These are phyloP conservation scores for Juglanconis juglandina DNA, from an alignment of 2,329 filamentous ascomycete species.

Conservation along the genomic window DNA sequence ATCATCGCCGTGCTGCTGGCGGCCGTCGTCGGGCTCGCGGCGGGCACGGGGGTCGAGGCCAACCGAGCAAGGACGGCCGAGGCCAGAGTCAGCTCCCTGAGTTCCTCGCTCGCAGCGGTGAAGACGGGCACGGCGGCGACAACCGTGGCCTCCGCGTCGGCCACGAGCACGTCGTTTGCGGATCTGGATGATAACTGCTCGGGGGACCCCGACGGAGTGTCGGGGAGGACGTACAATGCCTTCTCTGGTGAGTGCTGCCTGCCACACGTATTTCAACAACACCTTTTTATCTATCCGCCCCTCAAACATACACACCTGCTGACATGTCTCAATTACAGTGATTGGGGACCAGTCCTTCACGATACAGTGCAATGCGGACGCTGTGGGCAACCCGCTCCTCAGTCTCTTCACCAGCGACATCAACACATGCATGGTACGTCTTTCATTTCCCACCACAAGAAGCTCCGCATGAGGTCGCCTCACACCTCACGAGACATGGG, in stretches of 20 bases:
- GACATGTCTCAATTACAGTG: conserved; percentile 26
- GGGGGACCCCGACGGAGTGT: conserved; percentile 30
- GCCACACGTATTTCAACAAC: background rate
- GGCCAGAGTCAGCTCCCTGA: conserved; percentile 29
- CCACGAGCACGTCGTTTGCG: conserved; percentile 27
- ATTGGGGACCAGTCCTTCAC: conserved; percentile 34
- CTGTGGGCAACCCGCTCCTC: conserved; percentile 33
- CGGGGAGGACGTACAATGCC: conserved; percentile 37
- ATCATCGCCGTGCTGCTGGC: conserved; percentile 38
- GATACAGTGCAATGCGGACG: conserved; percentile 42
- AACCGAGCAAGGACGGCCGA: conserved; percentile 37
- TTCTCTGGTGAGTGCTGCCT: conserved; percentile 30
- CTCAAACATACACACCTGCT: background rate
- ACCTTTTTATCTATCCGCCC: background rate
- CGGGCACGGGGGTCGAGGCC: conserved; percentile 40
- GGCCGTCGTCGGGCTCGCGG: conserved; percentile 42
- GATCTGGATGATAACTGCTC: conserved; percentile 40
- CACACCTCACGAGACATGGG: too few species aligned
- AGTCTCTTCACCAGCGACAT: conserved; percentile 42
- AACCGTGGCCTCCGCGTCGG: conserved; percentile 14
- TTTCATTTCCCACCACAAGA: too few species aligned
- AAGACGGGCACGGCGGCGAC: conserved; percentile 14
- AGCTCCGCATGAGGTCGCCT: too few species aligned
- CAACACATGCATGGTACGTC: conserved; percentile 36
- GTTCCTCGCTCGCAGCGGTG: conserved; percentile 21